These are phyloP conservation scores for Cryptosporidium baileyi DNA, from an alignment of 169 alveolate genomes.

Conservation along the genomic window DNA sequence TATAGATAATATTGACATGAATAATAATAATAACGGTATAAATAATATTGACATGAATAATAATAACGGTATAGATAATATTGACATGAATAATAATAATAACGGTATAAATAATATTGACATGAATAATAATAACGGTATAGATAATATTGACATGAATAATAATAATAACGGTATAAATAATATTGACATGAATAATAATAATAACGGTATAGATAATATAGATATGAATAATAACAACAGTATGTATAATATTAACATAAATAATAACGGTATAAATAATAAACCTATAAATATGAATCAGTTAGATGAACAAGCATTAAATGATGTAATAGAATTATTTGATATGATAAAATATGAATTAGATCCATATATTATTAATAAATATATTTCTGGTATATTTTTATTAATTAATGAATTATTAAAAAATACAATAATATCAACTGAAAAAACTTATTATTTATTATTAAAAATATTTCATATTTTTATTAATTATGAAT, in stretches of 20 bases:
- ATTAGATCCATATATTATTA: constrained; percentile 4
- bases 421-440: constrained; percentile 14
- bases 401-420: constrained; percentile 24
- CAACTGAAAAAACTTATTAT: neutral
- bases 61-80: neutral
- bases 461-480: neutral
- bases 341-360: constrained; percentile 21
- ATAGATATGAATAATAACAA: neutral
- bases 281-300: constrained; percentile 34
- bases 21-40: neutral
- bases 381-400: constrained; percentile 24
- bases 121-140: neutral
- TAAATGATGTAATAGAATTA: neutral
- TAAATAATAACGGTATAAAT: neutral
- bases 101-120: neutral
- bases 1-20: neutral
- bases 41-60: neutral
- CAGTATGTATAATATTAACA: neutral
- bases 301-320: constrained; percentile 3
- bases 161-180: no score
- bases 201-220: neutral
- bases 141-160: no score
- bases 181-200: no score
- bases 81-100: neutral
- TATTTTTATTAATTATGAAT: neutral